These are phyloP conservation scores for Ophiostoma montium DNA, from an alignment of 2,329 filamentous ascomycete species.

Conservation along the genomic window DNA sequence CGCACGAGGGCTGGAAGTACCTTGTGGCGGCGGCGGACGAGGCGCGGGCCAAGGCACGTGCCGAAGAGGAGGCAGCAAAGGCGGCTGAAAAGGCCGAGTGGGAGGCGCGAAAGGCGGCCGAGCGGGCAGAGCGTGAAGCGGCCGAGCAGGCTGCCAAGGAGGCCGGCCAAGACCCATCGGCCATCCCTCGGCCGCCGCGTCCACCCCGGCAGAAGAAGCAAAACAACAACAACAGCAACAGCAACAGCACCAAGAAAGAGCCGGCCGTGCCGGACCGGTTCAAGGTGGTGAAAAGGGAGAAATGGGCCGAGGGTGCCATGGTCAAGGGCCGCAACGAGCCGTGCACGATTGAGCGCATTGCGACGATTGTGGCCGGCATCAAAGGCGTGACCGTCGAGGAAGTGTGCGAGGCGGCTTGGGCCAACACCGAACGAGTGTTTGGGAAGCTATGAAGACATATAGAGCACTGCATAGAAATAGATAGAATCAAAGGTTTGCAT, in stretches of 20 bases:
- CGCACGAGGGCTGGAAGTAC: conserved; percentile 71
- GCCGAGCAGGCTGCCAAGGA: conserved; percentile 12
- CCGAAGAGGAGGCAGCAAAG: conserved; percentile 11
- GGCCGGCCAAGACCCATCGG: background rate
- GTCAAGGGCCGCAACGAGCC: conserved; percentile 94
- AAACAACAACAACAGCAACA: conserved; percentile 3
- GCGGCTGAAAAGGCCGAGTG: conserved; percentile 4
- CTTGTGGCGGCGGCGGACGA: conserved; percentile 24
- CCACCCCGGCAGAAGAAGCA: conserved; percentile 13
- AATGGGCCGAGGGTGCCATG: conserved; percentile 76
- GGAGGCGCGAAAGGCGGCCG: conserved; percentile 18
- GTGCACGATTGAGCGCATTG: conserved; percentile 72
- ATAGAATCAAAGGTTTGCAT: background rate
- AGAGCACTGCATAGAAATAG: background rate
- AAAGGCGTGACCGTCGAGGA: conserved; percentile 69
- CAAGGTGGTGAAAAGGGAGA: conserved; percentile 89
- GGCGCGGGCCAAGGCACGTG: conserved; percentile 8
- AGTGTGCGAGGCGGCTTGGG: conserved; percentile 76
- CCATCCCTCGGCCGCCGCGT: conserved; percentile 5
- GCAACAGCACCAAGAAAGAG: conserved; percentile 38
- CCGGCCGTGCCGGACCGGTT: conserved; percentile 57
- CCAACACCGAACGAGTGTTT: conserved; percentile 70
- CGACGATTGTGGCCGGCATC: conserved; percentile 74
- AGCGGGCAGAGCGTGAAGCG: conserved; percentile 16
- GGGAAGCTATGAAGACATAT: conserved; percentile 21